These are phyloP conservation scores for Hymenoscyphus repandus DNA, from an alignment of 2,329 filamentous ascomycete species.

Conservation along the genomic window DNA sequence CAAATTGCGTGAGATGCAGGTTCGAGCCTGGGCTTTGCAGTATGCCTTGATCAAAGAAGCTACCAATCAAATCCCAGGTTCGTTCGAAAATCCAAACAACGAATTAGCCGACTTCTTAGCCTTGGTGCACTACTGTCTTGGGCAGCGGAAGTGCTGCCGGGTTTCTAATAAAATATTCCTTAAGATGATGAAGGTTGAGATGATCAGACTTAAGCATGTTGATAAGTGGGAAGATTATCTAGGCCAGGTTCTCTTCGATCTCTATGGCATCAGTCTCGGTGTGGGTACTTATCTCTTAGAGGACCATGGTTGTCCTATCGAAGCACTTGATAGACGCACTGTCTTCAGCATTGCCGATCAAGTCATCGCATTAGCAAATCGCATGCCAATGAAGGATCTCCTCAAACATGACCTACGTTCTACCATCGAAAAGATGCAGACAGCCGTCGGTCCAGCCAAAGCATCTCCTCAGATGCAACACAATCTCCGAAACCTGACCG, in stretches of 20 bases:
- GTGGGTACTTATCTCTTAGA: slow-evolving; percentile 59
- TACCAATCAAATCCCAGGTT: slow-evolving; percentile 58
- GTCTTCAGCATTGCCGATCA: slow-evolving; percentile 80
- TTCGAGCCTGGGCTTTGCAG: slow-evolving; percentile 81
- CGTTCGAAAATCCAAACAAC: slow-evolving; percentile 62
- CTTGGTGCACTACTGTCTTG: slow-evolving; percentile 76
- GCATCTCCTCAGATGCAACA: slow-evolving; percentile 75
- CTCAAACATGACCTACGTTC: slow-evolving; percentile 85
- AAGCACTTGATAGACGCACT: slow-evolving; percentile 74
- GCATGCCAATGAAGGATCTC: slow-evolving; percentile 84
- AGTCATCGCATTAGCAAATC: slow-evolving; percentile 72
- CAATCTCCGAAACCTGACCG: slow-evolving; percentile 77
- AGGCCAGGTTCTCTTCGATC: slow-evolving; percentile 75
- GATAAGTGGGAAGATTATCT: slow-evolving; percentile 84
- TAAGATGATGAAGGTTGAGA: slow-evolving; percentile 80
- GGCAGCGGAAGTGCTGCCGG: slow-evolving; percentile 80
- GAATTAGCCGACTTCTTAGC: slow-evolving; percentile 76
- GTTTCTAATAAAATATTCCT: slow-evolving; percentile 81
- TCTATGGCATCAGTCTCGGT: slow-evolving; percentile 75
- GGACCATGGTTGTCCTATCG: slow-evolving; percentile 74
- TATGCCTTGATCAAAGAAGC: slow-evolving; percentile 76
- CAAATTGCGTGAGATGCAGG: slow-evolving; percentile 79
- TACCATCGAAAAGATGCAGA: slow-evolving; percentile 90
- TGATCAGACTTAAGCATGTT: slow-evolving; percentile 69
- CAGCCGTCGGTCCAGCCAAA: slow-evolving; percentile 75